Evolutionary conservation across 139 green algal genomes (phyloP), one percentile per base, ranked within the genome.

Genomic region (Diplosphaera chodatii): DNA sequence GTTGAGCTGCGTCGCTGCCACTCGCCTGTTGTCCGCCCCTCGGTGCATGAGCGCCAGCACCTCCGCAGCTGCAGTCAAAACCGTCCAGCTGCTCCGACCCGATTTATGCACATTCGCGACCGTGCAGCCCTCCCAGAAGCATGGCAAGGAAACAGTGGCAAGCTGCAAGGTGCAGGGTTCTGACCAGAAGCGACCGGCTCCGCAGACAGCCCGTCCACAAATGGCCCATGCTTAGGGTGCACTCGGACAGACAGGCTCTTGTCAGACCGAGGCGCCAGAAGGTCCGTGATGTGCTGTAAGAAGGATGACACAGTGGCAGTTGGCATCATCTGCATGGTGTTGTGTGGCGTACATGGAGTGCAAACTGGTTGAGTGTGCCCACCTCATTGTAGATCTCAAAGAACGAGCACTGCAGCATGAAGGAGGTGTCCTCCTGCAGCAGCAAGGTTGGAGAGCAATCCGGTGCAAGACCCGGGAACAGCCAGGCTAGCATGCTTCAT

Each of bases 161-260:
- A n/a, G n/a, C n/a, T n/a, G n/a, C n/a, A n/a, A n/a, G 16, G 16
- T 18, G 48, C 16, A 59, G 48, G 48, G 4, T 3, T 25, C 48
- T 48, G 10, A 33, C 59, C 59, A 33, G 59, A 65, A n/a, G 5
- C 21, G n/a, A 90, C 82, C 4, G 72, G 41, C 33, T 87, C 71
- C 74, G 95, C 90, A 23, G 80, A 82, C 22, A 94, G 76, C n/a
- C 79, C 82, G 66, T 96, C 92, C 28, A 96, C 90, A 70, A 88
- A 94, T 40, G 85, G 78, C 32, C 91, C 90, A 1, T 72, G 56
- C 67, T 89, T 80, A 13, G 80, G 74, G 67, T 96, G 90, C 72
- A 96, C 86, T 13, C 87, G 74, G 34, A 95, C 78, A 5, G 84
- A 77, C 37, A 91, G 76, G 41, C 83, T 83, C 63, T 34, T 75